Conservation (phyloP, 78 protist species). For the Carpediemonas membranifera region DNA sequence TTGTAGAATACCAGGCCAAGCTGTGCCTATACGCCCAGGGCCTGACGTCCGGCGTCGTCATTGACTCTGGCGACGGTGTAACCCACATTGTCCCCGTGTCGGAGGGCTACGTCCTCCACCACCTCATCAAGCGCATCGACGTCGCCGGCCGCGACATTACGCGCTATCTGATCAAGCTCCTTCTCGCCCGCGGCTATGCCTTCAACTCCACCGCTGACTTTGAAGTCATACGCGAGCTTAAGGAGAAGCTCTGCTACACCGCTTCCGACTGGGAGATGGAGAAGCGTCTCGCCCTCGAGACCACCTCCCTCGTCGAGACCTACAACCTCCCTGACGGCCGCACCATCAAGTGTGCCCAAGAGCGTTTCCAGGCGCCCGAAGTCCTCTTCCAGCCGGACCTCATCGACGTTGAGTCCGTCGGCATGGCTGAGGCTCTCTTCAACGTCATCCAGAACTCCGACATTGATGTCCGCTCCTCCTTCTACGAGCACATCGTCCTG, state of each 20-base stretch:
- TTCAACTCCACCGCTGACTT: slow-evolving; percentile 94
- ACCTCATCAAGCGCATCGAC: slow-evolving; percentile 73
- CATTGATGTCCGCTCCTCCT: slow-evolving; percentile 70
- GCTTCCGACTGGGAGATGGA: slow-evolving; percentile 76
- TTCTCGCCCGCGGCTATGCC: slow-evolving; percentile 80
- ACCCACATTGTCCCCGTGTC: slow-evolving; percentile 97
- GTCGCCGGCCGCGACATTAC: slow-evolving; percentile 90
- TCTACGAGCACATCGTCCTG: slow-evolving; percentile 95
- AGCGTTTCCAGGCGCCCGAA: slow-evolving; percentile 94
- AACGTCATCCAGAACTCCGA: slow-evolving; percentile 77
- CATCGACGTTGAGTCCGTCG: slow-evolving; percentile 70
- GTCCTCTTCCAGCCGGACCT: slow-evolving; percentile 88
- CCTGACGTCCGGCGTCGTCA: too few species aligned
- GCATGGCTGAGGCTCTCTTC: slow-evolving; percentile 59
- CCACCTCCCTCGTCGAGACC: slow-evolving; percentile 77
- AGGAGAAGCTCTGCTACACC: slow-evolving; percentile 92
- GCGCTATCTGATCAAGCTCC: slow-evolving; percentile 68
- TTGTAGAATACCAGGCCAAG: slow-evolving; percentile 85
- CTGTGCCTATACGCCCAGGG: slow-evolving; percentile 87
- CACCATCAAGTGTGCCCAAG: slow-evolving; percentile 71
- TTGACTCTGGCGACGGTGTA: too few species aligned
- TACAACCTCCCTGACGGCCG: slow-evolving; percentile 89
- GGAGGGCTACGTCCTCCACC: slow-evolving; percentile 82
- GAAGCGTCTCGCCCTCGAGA: slow-evolving; percentile 74
- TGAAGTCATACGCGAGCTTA: slow-evolving; percentile 89